phyloP scores from a whole-genome alignment of 2,329 filamentous ascomycete species.

The Cordyceps pruinosa region DNA sequence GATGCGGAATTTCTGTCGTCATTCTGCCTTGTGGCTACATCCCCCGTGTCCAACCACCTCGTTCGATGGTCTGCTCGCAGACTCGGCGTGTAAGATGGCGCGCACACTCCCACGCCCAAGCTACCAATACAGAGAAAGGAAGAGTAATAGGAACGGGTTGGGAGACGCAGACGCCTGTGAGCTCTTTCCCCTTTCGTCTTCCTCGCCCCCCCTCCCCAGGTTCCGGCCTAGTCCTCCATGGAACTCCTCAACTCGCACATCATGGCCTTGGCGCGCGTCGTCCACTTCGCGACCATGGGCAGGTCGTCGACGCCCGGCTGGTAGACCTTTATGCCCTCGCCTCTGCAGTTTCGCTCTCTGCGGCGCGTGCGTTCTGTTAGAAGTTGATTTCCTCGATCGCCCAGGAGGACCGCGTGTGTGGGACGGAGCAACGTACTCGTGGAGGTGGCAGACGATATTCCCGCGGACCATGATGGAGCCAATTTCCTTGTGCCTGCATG shows the following conservation, averaged over 20 bases:
- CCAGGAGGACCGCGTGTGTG: background rate
- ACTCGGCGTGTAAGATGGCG: too few relatives aligned
- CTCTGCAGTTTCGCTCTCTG: background rate
- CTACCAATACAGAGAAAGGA: too few relatives aligned
- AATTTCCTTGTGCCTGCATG: background rate
- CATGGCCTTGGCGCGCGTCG: background rate
- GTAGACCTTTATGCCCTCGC: background rate
- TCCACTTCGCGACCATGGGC: slow-evolving; percentile 1
- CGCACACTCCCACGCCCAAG: too few relatives aligned
- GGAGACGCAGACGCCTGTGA: too few relatives aligned
- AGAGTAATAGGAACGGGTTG: too few relatives aligned
- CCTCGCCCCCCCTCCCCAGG: too few relatives aligned
- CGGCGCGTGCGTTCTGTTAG: background rate
- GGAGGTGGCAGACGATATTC: background rate
- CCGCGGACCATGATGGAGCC: background rate
- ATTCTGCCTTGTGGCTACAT: too few relatives aligned
- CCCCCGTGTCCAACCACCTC: too few relatives aligned
- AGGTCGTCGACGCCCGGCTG: background rate
- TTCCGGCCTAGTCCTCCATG: background rate
- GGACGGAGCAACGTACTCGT: background rate
- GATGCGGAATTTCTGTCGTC: too few relatives aligned
- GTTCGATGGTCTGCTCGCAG: too few relatives aligned
- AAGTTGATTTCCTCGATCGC: background rate
- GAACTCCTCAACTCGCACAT: background rate
- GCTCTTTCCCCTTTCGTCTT: too few relatives aligned